A percentile compares a stretch with the other conserved stretches of the same genome.
Conservation (phyloP, 345 rosid genomes). For the Noccaea bulbosa region DNA sequence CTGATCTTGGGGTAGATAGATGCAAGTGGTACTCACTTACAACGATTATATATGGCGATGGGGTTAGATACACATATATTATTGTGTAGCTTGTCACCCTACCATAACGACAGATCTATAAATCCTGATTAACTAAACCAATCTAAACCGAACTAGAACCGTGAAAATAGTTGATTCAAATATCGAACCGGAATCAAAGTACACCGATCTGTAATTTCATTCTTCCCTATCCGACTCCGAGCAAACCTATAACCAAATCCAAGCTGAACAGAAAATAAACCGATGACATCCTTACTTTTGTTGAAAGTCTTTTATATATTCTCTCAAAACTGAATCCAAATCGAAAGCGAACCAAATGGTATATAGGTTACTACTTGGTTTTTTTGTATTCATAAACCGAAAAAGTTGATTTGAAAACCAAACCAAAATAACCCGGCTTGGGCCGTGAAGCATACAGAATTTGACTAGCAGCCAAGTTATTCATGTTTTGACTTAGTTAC, state of each 20-base stretch:
- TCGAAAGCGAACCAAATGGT: background rate
- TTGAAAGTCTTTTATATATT: background rate
- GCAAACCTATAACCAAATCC: background rate
- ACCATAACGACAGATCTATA: background rate
- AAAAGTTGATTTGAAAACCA: background rate
- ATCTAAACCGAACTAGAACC: slow-evolving; percentile 16
- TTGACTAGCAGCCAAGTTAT: slow-evolving; percentile 4
- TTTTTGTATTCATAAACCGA: background rate
- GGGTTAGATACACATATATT: background rate
- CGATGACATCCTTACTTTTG: background rate
- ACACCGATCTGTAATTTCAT: background rate
- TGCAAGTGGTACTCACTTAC: slow-evolving; percentile 26
- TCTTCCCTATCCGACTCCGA: background rate
- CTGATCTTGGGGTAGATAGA: background rate
- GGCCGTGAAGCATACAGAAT: background rate
- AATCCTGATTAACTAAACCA: background rate
- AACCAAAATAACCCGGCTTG: background rate
- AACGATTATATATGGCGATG: slow-evolving; percentile 1
- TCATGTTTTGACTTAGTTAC: background rate
- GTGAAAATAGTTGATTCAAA: background rate
- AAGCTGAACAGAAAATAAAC: background rate
- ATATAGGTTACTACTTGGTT: background rate
- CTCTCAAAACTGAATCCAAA: background rate
- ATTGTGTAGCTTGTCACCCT: background rate
- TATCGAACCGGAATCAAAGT: background rate